Conservation (phyloP, 495 filamentous ascomycete genomes). For the Talaromyces adpressus region DNA sequence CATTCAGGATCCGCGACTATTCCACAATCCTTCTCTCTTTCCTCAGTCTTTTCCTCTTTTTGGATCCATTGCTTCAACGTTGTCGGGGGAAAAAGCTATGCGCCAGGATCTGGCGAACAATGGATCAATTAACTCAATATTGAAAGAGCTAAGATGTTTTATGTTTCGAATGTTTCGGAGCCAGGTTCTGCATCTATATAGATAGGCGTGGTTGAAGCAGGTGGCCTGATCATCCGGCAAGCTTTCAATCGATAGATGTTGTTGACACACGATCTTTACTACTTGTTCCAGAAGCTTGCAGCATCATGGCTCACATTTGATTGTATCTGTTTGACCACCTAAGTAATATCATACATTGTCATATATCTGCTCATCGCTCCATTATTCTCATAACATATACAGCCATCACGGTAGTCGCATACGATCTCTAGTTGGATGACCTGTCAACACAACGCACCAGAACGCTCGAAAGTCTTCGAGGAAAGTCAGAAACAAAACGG, state of each 20-base stretch:
- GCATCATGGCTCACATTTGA: neutral
- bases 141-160: too few relatives aligned
- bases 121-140: too few relatives aligned
- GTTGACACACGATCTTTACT: neutral
- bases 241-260: neutral
- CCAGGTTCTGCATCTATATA: too few relatives aligned
- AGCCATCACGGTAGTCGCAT: neutral
- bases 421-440: neutral
- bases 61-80: too few relatives aligned
- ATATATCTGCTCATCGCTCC: neutral
- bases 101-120: too few relatives aligned
- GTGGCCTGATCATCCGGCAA: too few relatives aligned
- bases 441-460: neutral
- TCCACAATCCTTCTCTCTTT: too few relatives aligned
- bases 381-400: neutral
- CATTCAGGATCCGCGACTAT: too few relatives aligned
- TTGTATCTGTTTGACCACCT: neutral
- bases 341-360: constrained; percentile 1
- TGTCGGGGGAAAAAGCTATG: too few relatives aligned
- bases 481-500: neutral
- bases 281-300: neutral
- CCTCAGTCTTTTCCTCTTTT: too few relatives aligned
- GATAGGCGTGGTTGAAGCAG: neutral
- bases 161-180: too few relatives aligned
- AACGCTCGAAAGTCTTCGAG: neutral